Evolutionary conservation across 2,329 filamentous ascomycete species (phyloP), one percentile per base, ranked within the genome.

Genomic region (Fusarium sp.): DNA sequence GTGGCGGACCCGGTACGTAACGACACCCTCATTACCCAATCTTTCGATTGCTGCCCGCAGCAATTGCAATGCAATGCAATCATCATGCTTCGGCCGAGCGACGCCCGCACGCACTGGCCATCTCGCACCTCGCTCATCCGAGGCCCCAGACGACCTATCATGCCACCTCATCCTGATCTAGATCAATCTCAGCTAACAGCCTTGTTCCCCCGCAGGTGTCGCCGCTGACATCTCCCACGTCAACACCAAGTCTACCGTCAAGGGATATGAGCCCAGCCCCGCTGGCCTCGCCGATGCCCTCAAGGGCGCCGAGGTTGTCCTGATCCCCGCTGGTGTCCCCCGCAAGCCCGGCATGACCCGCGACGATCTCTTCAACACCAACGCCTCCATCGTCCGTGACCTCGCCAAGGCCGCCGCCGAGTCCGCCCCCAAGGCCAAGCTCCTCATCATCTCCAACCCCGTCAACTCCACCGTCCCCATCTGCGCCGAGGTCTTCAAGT

Each of bases 311-410:
- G 95, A 98, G 86, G 92, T 99, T 80, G 94, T 99, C 82, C 91
- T 99, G 83, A 98, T 99, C 85, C 96, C 96, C 82, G 96, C 96
- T 81, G 96, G 96, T 90, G 96, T 99, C 78, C 96, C 96, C 83
- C 95, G 96, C 88, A 98, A 98, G 92, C 96, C 96, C 84, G 96
- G 96, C 87, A 99, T 99, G 96, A 97, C 94, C 87, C 95, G 96
- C 90, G 96, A 99, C 87, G 96, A 99, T 85, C 93, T 99, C 76
- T 99, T 99, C 95, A 98, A 98, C 92, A 99, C 96, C 90, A 99
- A 99, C 87, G 96, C 96, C 85, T 97, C 94, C 84, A 99, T 99
- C 85, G 96, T 99, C 84, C 95, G 96, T 83, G 96, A 98, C 87
- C 92, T 99, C 77, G 95, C 96, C 87, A 97, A 98, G 91, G 95